These are phyloP conservation scores for Boletellus ananiceps DNA, from an alignment of 768 basidiomycete species.

Conservation along the genomic window DNA sequence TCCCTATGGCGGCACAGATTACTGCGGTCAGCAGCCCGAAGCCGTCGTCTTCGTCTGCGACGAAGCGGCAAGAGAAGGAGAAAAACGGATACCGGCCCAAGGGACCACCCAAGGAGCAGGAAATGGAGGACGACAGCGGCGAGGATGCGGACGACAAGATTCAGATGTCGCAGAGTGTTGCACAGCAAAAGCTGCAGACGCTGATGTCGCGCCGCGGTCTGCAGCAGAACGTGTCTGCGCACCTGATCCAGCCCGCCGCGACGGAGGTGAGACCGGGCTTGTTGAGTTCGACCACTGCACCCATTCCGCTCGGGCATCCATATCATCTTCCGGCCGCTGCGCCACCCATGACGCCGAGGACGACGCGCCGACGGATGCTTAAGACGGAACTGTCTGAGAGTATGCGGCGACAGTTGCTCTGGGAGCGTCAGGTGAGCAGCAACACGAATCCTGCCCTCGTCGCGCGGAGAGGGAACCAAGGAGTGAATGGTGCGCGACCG, in stretches of 20 bases:
- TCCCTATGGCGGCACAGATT: slow-evolving; percentile 53
- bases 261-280: slow-evolving; percentile 17
- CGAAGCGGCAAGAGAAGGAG: slow-evolving; percentile 24
- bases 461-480: slow-evolving; percentile 27
- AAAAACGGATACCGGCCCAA: slow-evolving; percentile 54
- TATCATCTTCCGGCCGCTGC: slow-evolving; percentile 68
- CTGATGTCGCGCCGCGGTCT: slow-evolving; percentile 46
- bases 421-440: slow-evolving; percentile 68
- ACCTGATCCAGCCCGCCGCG: slow-evolving; percentile 16
- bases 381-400: slow-evolving; percentile 83
- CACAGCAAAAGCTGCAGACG: slow-evolving; percentile 60
- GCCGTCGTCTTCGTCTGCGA: slow-evolving; percentile 18
- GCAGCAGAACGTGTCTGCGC: slow-evolving; percentile 23
- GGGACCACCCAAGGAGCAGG: slow-evolving; percentile 58
- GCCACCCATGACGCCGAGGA: slow-evolving; percentile 76
- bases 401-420: slow-evolving; percentile 72
- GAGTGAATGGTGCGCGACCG: slow-evolving; percentile 25
- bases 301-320: slow-evolving; percentile 59
- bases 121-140: slow-evolving; percentile 63
- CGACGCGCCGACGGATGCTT: slow-evolving; percentile 81
- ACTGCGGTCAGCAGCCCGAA: slow-evolving; percentile 34
- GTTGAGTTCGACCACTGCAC: slow-evolving; percentile 36
- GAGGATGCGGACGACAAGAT: slow-evolving; percentile 48
- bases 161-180: slow-evolving; percentile 61
- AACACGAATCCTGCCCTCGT: slow-evolving; percentile 42